These are phyloP conservation scores for Ascodesmis nigricans DNA, from an alignment of 495 filamentous ascomycete species.

Conservation along the genomic window DNA sequence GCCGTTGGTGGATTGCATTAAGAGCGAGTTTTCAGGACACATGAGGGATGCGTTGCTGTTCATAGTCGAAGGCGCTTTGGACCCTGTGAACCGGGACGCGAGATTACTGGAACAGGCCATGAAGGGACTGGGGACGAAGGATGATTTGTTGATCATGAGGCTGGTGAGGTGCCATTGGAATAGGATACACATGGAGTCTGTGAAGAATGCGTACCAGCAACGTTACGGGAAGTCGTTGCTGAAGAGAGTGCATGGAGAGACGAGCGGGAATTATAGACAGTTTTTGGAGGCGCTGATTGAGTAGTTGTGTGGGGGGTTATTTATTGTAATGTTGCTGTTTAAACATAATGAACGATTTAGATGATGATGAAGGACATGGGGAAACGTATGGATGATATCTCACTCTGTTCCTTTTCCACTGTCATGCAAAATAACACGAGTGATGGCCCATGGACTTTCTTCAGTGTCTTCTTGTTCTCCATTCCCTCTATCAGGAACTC, in stretches of 20 bases:
- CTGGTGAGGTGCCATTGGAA: conserved; percentile 68
- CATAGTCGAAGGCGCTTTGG: conserved; percentile 51
- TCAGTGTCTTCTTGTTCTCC: too few species aligned
- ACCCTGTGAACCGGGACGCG: conserved; percentile 67
- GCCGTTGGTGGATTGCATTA: conserved; percentile 46
- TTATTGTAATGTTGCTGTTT: too few species aligned
- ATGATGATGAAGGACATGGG: too few species aligned
- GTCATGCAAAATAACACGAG: too few species aligned
- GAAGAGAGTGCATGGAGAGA: conserved; percentile 52
- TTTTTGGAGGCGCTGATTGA: conserved; percentile 33
- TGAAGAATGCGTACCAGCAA: conserved; percentile 49
- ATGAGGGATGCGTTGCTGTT: conserved; percentile 70
- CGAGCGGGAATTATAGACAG: conserved; percentile 63
- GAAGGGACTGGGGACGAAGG: conserved; percentile 71
- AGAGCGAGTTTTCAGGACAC: conserved; percentile 69
- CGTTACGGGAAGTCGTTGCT: conserved; percentile 39
- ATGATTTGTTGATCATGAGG: conserved; percentile 49
- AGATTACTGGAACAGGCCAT: conserved; percentile 60
- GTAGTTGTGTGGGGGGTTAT: too few species aligned
- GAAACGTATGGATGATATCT: too few species aligned
- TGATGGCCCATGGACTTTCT: too few species aligned
- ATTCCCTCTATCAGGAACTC: too few species aligned
- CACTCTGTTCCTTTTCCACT: too few species aligned
- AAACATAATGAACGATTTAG: too few species aligned
- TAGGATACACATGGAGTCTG: conserved; percentile 40